These are phyloP conservation scores for Boletellus ananas DNA, from an alignment of 768 basidiomycete genomes.

Conservation along the genomic window DNA sequence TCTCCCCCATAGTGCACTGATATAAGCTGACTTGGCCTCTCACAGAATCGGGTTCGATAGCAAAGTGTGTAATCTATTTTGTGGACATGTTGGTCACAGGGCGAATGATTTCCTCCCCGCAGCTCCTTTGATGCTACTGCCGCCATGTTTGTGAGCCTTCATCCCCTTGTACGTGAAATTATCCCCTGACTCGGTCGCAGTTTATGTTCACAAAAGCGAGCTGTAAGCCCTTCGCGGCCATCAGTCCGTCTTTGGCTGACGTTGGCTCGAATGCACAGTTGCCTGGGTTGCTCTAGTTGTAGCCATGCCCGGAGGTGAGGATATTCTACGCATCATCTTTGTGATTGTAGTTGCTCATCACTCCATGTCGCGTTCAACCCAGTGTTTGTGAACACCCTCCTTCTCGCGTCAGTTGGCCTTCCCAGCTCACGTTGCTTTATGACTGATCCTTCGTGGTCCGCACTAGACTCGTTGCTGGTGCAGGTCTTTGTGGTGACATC, in stretches of 20 bases:
- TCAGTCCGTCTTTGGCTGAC: neutral
- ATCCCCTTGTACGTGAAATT: neutral
- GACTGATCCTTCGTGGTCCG: neutral
- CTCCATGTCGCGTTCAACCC: neutral
- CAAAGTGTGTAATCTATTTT: constrained; percentile 7
- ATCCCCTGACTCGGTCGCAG: neutral
- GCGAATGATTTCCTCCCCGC: neutral
- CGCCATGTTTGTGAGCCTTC: constrained; percentile 12
- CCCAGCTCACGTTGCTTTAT: neutral
- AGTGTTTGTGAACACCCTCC: constrained; percentile 20
- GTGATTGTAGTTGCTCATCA: no score
- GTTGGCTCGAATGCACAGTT: neutral
- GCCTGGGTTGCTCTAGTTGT: constrained; percentile 16
- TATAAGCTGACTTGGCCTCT: neutral
- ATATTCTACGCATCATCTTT: no score
- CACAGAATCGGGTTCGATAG: constrained; percentile 13
- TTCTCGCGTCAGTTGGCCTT: constrained; percentile 14
- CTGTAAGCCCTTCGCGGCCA: neutral
- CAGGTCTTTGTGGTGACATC: constrained; percentile 8
- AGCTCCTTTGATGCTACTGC: constrained; percentile 10
- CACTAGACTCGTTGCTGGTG: constrained; percentile 12
- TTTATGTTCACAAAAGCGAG: constrained; percentile 16
- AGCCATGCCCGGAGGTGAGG: constrained; percentile 19
- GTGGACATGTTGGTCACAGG: neutral
- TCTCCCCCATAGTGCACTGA: neutral